Base-by-base conservation (phyloP, 2,329 filamentous ascomycete species). In the Exutisphaerella laricina region DNA sequence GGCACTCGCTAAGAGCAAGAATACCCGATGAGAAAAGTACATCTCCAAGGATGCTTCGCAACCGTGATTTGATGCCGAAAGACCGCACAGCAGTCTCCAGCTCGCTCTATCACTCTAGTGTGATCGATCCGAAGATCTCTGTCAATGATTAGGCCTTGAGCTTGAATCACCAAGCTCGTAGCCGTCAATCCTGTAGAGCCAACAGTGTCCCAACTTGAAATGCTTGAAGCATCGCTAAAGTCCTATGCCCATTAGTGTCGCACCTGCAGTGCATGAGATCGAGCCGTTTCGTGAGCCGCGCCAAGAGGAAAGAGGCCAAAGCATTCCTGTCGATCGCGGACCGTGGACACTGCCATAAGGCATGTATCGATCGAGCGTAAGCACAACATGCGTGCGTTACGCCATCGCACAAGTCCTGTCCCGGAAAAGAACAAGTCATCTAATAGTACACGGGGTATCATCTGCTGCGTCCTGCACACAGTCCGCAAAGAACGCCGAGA, bases 381-480 rank as follows among this genome's bases (percentile, higher is more conserved):
- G 12, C 13, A 20, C 20, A 30, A 33, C 25, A 21, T n/a, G n/a
- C n/a, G n/a, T n/a, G n/a, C n/a, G n/a, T n/a, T n/a, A n/a, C n/a
- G n/a, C n/a, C n/a, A n/a, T n/a, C n/a, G n/a, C n/a, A n/a, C n/a
- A 39, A 31, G 39, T 40, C 34, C 39, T 40, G 35, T 47, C 39
- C 37, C 22, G 35, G 28, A 43, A 23, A 18, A 25, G 30, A 32
- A 20, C 33, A 38, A 32, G 33, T 42, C 30, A 43, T 41, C 38
- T 48, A 48, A 41, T 48, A 38, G 46, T 48, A 48, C 46, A 48
- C 14, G 46, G 46, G 46, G 45, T 41, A 33, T 48, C 37, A 32
- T 25, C 41, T 23, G 33, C 33, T 10, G 33, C 22, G 23, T 7
- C 23, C 23, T 29, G 37, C 25, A 36, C 31, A 37, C 37, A 40